Conservation (phyloP, 805 yeast genomes). For the Yarrowia sp. region DNA sequence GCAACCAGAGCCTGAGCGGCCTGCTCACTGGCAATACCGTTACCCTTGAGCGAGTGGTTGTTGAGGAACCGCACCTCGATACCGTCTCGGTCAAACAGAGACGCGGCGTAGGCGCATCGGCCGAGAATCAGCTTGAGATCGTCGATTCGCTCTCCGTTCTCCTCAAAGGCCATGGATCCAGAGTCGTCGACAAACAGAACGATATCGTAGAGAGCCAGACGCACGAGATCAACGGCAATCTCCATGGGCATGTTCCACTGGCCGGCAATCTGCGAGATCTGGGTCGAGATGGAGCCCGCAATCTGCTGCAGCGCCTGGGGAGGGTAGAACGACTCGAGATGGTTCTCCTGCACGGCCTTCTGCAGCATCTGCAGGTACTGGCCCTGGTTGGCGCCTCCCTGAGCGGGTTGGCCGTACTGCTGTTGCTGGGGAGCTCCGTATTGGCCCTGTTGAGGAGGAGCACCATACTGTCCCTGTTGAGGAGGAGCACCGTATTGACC, state of each 20-base stretch:
- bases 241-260: constrained; percentile 37
- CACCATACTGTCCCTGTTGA: constrained; percentile 29
- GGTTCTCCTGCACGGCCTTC: constrained; percentile 35
- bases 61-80: constrained; percentile 39
- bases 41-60: constrained; percentile 32
- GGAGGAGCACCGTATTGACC: constrained; percentile 24
- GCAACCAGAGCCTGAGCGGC: constrained; percentile 33
- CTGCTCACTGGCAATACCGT: constrained; percentile 33
- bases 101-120: constrained; percentile 37
- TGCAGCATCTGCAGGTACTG: constrained; percentile 31
- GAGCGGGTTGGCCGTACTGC: constrained; percentile 10
- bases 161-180: constrained; percentile 40
- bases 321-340: constrained; percentile 36
- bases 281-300: constrained; percentile 32
- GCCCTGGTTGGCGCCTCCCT: constrained; percentile 26
- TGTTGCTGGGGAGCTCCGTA: constrained; percentile 28
- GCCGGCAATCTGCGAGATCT: constrained; percentile 32
- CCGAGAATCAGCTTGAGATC: constrained; percentile 37
- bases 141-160: constrained; percentile 38
- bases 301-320: constrained; percentile 37
- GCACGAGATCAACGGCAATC: constrained; percentile 36
- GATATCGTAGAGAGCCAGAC: constrained; percentile 38
- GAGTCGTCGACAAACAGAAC: constrained; percentile 38
- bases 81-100: constrained; percentile 38
- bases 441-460: constrained; percentile 27